These are phyloP conservation scores for Starmerella floricola DNA, from an alignment of 805 yeast species.

Conservation along the genomic window DNA sequence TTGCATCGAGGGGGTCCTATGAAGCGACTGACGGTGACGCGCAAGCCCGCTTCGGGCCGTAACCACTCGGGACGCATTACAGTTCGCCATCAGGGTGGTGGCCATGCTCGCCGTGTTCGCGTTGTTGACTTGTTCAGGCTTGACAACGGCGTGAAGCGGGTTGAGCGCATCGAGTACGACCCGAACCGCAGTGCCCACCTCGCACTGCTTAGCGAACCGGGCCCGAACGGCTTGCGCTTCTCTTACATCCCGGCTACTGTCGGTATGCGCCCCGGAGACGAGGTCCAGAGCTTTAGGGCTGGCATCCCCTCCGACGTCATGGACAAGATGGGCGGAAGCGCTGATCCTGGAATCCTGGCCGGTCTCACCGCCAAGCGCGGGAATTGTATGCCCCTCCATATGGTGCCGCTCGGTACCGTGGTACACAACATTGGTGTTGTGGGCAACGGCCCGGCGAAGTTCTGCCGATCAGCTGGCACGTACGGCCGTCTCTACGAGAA, in stretches of 20 bases:
- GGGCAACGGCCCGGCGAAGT: conserved; percentile 65
- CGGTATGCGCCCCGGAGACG: conserved; percentile 87
- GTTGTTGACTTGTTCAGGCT: conserved; percentile 63
- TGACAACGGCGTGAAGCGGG: conserved; percentile 61
- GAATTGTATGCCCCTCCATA: conserved; percentile 79
- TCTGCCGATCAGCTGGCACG: conserved; percentile 90
- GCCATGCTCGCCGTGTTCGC: conserved; percentile 80
- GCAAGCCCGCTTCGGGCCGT: conserved; percentile 72
- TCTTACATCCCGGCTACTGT: conserved; percentile 83
- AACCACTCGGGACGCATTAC: conserved; percentile 80
- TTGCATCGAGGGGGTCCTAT: conserved; percentile 78
- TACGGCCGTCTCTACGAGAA: conserved; percentile 81
- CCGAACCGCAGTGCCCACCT: conserved; percentile 91
- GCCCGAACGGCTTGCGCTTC: conserved; percentile 32
- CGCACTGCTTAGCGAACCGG: conserved; percentile 50
- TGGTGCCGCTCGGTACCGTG: conserved; percentile 92
- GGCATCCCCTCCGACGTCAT: conserved; percentile 71
- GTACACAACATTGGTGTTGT: conserved; percentile 78
- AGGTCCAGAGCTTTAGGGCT: conserved; percentile 74
- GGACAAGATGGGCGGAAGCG: conserved; percentile 76
- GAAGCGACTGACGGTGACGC: conserved; percentile 58
- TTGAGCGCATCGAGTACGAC: conserved; percentile 84
- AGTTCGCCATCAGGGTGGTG: conserved; percentile 94
- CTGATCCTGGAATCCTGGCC: conserved; percentile 83
- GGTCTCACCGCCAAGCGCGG: conserved; percentile 85